Base-by-base conservation (phyloP, 495 filamentous ascomycete species). In the Aspergillus hancockii region DNA sequence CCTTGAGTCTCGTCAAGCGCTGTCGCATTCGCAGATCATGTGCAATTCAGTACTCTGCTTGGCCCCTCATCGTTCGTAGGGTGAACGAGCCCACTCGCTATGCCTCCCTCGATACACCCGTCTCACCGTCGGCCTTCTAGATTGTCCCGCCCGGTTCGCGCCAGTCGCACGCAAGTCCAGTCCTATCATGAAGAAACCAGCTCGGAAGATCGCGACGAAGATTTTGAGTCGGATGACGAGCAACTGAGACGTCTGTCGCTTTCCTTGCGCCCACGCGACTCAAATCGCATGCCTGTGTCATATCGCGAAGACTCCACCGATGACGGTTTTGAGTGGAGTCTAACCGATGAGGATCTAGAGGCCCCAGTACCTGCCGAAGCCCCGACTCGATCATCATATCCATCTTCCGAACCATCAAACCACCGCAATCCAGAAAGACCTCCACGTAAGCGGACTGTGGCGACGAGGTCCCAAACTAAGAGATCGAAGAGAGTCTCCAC, bases 221-320 rank as follows among this genome's bases (percentile, higher is more conserved):
- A 58, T 40, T 34, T 23, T 28, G 51, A 57, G n/a, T 62, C 58
- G 4, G 63, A 65, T 5, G 49, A 60, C 38, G 57, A 49, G 14
- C 31, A 38, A 14, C 25, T 53, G 0, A 55, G 60, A 25, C 62
- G 63, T 23, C 34, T 62, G 9, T 72, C 70, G 19, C 55, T 71
- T 8, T 72, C 74, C 25, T 58, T 74, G 21, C 75, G 77, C 10
- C 71, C 77, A 12, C 75, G 73, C 53, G 66, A 67, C 46, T 59
- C 72, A 25, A 61, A 63, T 22, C 67, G 68, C 41, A 69, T 61
- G 47, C 71, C 65, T 9, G 57, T 51, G 18, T 73, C 75, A 16
- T 82, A 82, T 63, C 76, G 78, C 4, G 79, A 82, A 58, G 68
- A 73, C n/a, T 74, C 76, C 2, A 73, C 70, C 4, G 79, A 79